Evolutionary conservation across 2,329 filamentous ascomycete genomes (phyloP), one percentile per base, ranked within the genome.

Genomic region (Pseudogymnoascus sp.): DNA sequence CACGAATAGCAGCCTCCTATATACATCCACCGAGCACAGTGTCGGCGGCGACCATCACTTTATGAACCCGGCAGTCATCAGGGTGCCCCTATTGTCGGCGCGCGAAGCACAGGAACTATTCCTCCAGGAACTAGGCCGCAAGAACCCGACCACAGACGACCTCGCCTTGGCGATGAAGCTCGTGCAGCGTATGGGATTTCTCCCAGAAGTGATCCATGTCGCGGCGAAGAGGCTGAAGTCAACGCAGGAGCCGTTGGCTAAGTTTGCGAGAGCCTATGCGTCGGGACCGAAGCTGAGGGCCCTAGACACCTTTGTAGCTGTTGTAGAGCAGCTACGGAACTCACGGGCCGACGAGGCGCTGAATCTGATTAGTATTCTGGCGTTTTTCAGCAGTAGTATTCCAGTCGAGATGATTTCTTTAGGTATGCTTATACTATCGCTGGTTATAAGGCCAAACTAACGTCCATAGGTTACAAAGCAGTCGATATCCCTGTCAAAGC

Each of bases 161-260:
- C 72, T 78, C 7, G 76, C 74, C 37, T 81, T 83, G 63, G 85
- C 86, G 0, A 79, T 77, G n/a, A 82, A 88, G 64, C 70, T 90
- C 14, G 86, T 89, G 1, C 79, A 82, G 47, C 74, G 86, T 53
- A 85, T 89, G 75, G 85, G 85, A 21, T 81, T 84, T 62, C 75
- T 90, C 13, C 87, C 87, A 0, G 76, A 89, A 6, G 87, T 87
- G 66, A 86, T 90, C 19, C 86, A 89, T 68, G 83, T 86, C 0
- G 83, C 86, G 1, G 85, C 85, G 0, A 81, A 84, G 66, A 80
- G 86, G 35, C 75, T 89, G 13, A 85, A 82, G 63, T 80, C 82
- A 2, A 86, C 84, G 0, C 77, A 79, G 16, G 86, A 87, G 66
- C 83, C 86, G 0, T 76, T 89, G 2, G 80, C 82, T 0, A 84